These are phyloP conservation scores for Coprinellus micaceus DNA, from an alignment of 768 basidiomycete genomes.

Conservation along the genomic window DNA sequence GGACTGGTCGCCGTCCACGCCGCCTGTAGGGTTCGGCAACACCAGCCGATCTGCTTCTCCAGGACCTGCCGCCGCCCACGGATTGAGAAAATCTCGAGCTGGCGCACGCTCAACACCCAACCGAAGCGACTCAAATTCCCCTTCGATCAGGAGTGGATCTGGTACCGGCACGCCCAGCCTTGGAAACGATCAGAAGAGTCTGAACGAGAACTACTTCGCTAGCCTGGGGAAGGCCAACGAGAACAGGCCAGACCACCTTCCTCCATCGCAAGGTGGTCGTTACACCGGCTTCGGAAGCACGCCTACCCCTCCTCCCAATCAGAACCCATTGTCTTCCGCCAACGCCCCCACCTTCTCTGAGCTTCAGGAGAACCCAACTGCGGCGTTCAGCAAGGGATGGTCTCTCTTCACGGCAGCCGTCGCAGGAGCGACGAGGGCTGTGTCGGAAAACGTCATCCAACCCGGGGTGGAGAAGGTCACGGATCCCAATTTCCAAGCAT, in stretches of 20 bases:
- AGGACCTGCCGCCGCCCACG: slow-evolving; percentile 71
- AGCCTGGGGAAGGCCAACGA: slow-evolving; percentile 81
- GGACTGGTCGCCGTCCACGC: slow-evolving; percentile 73
- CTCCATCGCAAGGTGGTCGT: slow-evolving; percentile 90
- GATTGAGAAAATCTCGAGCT: slow-evolving; percentile 83
- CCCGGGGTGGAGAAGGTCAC: slow-evolving; percentile 79
- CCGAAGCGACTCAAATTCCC: slow-evolving; percentile 52
- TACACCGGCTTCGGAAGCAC: slow-evolving; percentile 93
- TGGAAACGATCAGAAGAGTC: slow-evolving; percentile 59
- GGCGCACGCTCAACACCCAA: slow-evolving; percentile 46
- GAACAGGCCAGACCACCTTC: slow-evolving; percentile 67
- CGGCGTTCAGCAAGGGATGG: slow-evolving; percentile 92
- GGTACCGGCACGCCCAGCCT: slow-evolving; percentile 39
- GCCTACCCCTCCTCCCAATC: slow-evolving; percentile 51
- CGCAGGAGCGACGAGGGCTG: slow-evolving; percentile 69
- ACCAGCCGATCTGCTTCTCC: slow-evolving; percentile 44
- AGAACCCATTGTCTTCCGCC: slow-evolving; percentile 72
- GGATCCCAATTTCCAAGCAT: slow-evolving; percentile 78
- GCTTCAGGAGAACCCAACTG: slow-evolving; percentile 80
- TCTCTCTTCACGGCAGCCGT: slow-evolving; percentile 89
- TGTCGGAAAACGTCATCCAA: slow-evolving; percentile 86
- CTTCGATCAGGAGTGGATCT: slow-evolving; percentile 44
- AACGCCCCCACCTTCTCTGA: slow-evolving; percentile 77
- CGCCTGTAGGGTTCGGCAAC: slow-evolving; percentile 48
- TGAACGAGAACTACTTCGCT: slow-evolving; percentile 87